Base-by-base conservation (phyloP, 306 rosid species). In the Sphenostylis stenocarpa region DNA sequence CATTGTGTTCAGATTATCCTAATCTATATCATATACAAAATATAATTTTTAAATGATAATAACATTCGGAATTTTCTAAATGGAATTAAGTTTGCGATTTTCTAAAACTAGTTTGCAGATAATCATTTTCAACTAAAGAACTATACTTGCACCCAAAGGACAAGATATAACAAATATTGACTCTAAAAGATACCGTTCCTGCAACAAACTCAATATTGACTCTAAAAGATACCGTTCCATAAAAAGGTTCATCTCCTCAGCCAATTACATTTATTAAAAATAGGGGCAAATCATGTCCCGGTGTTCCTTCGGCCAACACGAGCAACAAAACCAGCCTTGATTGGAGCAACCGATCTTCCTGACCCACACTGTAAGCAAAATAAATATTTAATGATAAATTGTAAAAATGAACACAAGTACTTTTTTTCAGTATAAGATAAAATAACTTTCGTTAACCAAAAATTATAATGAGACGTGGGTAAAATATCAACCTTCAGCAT, bases 321-420 rank as follows among this genome's bases (percentile, higher is more conserved):
- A 84, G 99, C 99, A 76, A 88, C 91, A 73, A 92, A 95, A 74
- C 99, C 99, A 78, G 97, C 97, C 80, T 95, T 95, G 81, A 95
- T 92, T 11, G 90, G 97, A 81, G 97, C 96, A 75, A 95, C 99
- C 4, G 97, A 90, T 77, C 98, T 84, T 72, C 97, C 97, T 10
- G 97, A 95, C 80, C 97, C 97, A 74, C 98, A 91, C 98, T 95
- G 88, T 86, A 80, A 80, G 15, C 51, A 51, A 0, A 45, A 20
- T 16, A 52, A 77, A 51, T 36, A 58, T 58, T 31, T 23, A 45
- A 58, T 20, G 36, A 45, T 20, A 33, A 34, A 34, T 7, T 8
- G 13, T 14, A 21, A 1, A 62, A 33, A 61, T n/a, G 14, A 15
- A 19, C 43, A 38, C 43, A 38, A 38, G 12, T 24, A 23, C 39